phyloP scores from a whole-genome alignment of 805 yeast species.

The Metschnikowia cerradonensis region DNA sequence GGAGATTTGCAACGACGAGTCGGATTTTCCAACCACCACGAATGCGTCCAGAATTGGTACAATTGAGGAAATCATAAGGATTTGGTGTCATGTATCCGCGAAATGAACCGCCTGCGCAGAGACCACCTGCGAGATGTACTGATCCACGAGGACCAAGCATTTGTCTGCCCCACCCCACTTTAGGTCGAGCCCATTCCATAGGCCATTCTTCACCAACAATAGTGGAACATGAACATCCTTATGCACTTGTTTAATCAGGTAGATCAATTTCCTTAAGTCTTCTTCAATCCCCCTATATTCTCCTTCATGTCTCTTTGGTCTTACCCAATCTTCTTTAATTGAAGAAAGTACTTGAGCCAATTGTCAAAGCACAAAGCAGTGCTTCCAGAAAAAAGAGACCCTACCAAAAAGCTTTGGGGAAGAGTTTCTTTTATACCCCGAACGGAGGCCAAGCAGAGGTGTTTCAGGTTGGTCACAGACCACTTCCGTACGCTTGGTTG shows the following conservation, averaged over 20 bases:
- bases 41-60: constrained; percentile 13
- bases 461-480: neutral
- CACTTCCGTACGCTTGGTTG: neutral
- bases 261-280: too few relatives aligned
- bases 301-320: too few relatives aligned
- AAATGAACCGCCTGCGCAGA: neutral
- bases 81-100: neutral
- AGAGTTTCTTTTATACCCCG: neutral
- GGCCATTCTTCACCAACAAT: neutral
- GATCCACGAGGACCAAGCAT: neutral
- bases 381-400: neutral
- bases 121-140: neutral
- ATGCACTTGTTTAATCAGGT: too few relatives aligned
- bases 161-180: neutral
- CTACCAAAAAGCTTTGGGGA: neutral
- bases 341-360: too few relatives aligned
- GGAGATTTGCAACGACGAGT: constrained; percentile 9
- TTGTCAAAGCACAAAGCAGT: neutral
- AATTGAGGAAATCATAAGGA: constrained; percentile 11
- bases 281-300: too few relatives aligned
- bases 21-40: constrained; percentile 13
- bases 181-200: neutral
- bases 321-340: too few relatives aligned
- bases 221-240: neutral
- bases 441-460: neutral